Percentiles rank a stretch among this genome's conserved stretches.
Conservation (phyloP, 148 eudicot genomes). For the Fagopyrum tataricum region DNA sequence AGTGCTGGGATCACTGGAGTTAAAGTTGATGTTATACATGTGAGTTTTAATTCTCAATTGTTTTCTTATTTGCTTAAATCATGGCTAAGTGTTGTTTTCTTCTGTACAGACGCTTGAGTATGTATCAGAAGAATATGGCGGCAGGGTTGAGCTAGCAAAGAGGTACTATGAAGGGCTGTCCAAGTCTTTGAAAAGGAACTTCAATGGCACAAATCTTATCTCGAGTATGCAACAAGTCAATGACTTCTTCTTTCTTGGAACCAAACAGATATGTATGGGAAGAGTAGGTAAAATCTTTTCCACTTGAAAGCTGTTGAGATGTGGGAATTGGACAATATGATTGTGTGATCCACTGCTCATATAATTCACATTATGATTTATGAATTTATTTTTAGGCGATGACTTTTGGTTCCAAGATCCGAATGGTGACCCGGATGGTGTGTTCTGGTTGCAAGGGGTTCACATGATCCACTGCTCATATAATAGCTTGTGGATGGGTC, state of each 20-base stretch:
- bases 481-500: constrained; percentile 75
- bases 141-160: constrained; percentile 56
- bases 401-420: constrained; percentile 74
- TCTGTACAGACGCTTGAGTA: constrained; percentile 43
- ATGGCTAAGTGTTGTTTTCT: neutral
- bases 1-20: constrained; percentile 54
- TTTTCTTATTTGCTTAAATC: neutral
- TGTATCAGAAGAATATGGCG: constrained; percentile 45
- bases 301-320: neutral
- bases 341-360: no score
- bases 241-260: constrained; percentile 64
- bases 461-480: constrained; percentile 74
- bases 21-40: constrained; percentile 69
- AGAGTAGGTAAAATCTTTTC: constrained; percentile 46
- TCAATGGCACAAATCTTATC: constrained; percentile 48
- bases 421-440: constrained; percentile 58
- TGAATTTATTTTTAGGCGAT: constrained; percentile 31
- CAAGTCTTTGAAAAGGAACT: constrained; percentile 46
- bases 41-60: constrained; percentile 18
- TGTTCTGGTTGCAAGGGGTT: constrained; percentile 65
- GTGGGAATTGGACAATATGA: neutral
- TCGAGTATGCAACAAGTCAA: constrained; percentile 74
- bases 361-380: no score
- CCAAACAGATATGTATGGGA: constrained; percentile 50
- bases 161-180: constrained; percentile 46